Conservation (phyloP, 305 asterid genomes). For the Withania somnifera region DNA sequence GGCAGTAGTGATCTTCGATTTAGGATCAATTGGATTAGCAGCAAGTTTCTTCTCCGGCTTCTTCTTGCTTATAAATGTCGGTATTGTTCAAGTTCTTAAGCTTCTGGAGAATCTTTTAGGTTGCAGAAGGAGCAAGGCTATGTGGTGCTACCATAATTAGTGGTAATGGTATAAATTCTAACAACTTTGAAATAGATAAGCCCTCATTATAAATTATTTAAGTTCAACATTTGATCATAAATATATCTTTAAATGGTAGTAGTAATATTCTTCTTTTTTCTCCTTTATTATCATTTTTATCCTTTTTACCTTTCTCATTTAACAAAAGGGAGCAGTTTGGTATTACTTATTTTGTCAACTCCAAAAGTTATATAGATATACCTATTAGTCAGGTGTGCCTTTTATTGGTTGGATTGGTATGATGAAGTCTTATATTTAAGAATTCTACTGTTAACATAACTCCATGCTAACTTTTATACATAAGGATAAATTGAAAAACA, state of each 20-base stretch:
- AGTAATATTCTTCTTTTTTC: not conserved
- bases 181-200: slow-evolving; percentile 43
- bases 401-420: not conserved
- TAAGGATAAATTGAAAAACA: no score
- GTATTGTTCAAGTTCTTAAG: not conserved
- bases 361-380: slow-evolving; percentile 39
- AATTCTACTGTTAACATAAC: no score
- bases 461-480: not conserved
- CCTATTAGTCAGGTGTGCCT: slow-evolving; percentile 51
- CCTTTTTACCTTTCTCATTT: not conserved
- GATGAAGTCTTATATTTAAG: no score
- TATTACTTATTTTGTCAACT: slow-evolving; percentile 62
- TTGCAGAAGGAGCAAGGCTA: slow-evolving; percentile 77
- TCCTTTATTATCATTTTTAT: not conserved
- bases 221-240: no score
- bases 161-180: slow-evolving; percentile 61
- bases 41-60: slow-evolving; percentile 15
- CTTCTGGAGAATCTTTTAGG: slow-evolving; percentile 17
- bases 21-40: slow-evolving; percentile 75
- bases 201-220: not conserved
- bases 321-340: slow-evolving; percentile 59
- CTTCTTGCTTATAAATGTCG: not conserved
- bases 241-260: no score
- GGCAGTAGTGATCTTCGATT: slow-evolving; percentile 67
- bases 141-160: slow-evolving; percentile 61